Conservation (phyloP, 225 moss, liverwort and hornwort genomes). For the Straminergon stramineum region DNA sequence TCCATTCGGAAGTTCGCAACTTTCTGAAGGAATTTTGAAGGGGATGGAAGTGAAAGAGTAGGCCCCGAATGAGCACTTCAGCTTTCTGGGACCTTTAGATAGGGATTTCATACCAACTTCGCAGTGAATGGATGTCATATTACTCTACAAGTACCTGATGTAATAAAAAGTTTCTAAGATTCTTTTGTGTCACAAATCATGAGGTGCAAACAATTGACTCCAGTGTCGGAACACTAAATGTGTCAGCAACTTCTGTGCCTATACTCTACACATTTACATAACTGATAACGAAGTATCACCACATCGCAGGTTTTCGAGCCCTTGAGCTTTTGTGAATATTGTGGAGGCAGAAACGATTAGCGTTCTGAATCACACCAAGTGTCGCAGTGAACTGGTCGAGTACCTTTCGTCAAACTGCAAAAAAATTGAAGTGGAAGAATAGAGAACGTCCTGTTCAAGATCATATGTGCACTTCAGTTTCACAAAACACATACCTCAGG, state of each 20-base stretch:
- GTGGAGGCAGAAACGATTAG: neutral
- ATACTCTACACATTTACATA: neutral
- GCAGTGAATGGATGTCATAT: neutral
- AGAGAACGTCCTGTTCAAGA: neutral
- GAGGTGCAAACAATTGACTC: neutral
- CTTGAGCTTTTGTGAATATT: neutral
- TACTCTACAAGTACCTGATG: neutral
- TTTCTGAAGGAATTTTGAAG: neutral
- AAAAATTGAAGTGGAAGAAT: neutral
- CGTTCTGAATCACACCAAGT: neutral
- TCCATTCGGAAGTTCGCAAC: neutral
- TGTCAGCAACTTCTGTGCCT: neutral
- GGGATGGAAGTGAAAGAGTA: neutral
- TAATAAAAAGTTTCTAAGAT: neutral
- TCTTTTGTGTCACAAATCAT: neutral
- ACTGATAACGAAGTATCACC: neutral
- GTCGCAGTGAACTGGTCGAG: neutral
- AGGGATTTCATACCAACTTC: neutral
- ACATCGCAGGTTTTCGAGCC: neutral
- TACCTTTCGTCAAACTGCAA: neutral
- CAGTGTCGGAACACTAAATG: neutral
- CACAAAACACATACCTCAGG: neutral
- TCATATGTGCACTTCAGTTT: neutral
- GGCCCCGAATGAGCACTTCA: neutral
- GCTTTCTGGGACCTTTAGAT: neutral